These are phyloP conservation scores for Clohesyomyces aquaticus DNA, from an alignment of 495 filamentous ascomycete species.

Conservation along the genomic window DNA sequence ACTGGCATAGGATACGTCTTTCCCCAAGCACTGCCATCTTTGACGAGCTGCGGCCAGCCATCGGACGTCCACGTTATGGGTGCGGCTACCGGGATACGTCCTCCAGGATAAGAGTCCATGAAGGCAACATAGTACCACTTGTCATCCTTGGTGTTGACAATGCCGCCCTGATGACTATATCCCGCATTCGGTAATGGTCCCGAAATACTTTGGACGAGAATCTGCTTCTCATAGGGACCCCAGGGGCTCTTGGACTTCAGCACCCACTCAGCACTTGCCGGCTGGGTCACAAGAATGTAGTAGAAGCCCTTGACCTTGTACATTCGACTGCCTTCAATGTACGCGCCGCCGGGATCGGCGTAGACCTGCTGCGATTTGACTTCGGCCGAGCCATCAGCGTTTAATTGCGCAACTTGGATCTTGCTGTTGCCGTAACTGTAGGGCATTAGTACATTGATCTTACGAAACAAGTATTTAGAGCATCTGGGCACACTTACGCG, in stretches of 20 bases:
- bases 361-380: constrained; percentile 53
- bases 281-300: constrained; percentile 57
- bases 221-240: constrained; percentile 53
- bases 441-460: background rate
- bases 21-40: constrained; percentile 50
- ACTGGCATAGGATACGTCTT: constrained; percentile 51
- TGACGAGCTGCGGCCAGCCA: constrained; percentile 53
- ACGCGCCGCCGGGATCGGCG: constrained; percentile 42
- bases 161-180: constrained; percentile 58
- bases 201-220: constrained; percentile 45
- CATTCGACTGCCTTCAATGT: constrained; percentile 60
- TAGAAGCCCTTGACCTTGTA: constrained; percentile 60
- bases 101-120: constrained; percentile 57
- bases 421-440: constrained; percentile 52
- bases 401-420: constrained; percentile 57
- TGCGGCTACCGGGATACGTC: constrained; percentile 62
- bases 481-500: constrained; percentile 40
- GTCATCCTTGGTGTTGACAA: constrained; percentile 57
- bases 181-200: constrained; percentile 54
- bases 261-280: constrained; percentile 53
- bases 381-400: constrained; percentile 51
- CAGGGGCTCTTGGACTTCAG: constrained; percentile 53
- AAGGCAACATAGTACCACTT: constrained; percentile 66
- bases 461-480: background rate
- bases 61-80: constrained; percentile 56